Base-by-base conservation (phyloP, 2,329 filamentous ascomycete species). In the Coniochaeta prunicola region DNA sequence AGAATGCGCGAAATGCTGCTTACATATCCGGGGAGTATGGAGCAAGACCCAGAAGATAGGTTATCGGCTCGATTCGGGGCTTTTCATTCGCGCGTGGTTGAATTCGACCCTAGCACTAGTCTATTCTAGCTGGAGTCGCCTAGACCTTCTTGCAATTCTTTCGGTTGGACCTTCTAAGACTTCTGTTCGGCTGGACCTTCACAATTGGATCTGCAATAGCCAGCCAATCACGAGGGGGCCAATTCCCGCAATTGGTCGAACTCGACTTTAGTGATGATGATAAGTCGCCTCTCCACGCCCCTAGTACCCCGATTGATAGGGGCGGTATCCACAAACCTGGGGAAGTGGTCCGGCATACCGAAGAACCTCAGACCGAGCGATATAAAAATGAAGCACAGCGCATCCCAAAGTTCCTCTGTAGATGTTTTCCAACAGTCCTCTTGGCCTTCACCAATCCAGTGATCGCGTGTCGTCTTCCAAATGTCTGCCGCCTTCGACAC, bases 401-500 rank as follows among this genome's bases (percentile, higher is more conserved):
- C 53, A 4, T 10, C 19, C 12, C 30, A 17, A 34, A n/a, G 12
- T 28, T 50, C 3, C 13, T 13, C 24, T 30, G n/a, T n/a, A n/a
- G n/a, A n/a, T n/a, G n/a, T n/a, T n/a, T n/a, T n/a, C n/a, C n/a
- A n/a, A n/a, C n/a, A n/a, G n/a, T n/a, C n/a, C n/a, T n/a, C n/a
- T n/a, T n/a, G n/a, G n/a, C n/a, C n/a, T n/a, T n/a, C n/a, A n/a
- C n/a, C n/a, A n/a, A n/a, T n/a, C 40, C 21, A 45, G 12, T 45
- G 19, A 24, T n/a, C 36, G 36, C 7, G 40, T 45, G n/a, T 21
- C 19, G 19, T 4, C 24, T 17, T 31, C 53, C 21, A 34, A 2
- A 55, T 55, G 53, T 55, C 53, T 36, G 53, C 53, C 21, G 53
- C 53, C 6, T 55, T 55, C 53, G 53, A 55, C 53, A 24, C 53